phyloP scores from a whole-genome alignment of 805 yeast species.

The Cyberlindnera xylosilytica region DNA sequence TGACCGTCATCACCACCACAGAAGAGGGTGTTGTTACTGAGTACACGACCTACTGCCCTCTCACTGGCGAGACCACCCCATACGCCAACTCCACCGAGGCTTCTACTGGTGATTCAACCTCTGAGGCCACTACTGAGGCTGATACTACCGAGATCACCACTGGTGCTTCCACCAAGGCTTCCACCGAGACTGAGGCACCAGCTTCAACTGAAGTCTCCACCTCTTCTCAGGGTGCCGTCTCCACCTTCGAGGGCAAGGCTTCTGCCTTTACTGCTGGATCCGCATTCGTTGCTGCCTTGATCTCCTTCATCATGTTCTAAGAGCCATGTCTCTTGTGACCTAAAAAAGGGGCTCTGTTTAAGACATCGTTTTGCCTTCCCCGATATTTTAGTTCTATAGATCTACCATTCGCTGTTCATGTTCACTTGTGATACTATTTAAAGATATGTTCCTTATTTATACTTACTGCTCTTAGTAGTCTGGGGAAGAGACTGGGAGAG shows the following conservation, averaged over 20 bases:
- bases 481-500: no score
- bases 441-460: no score
- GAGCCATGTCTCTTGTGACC: not conserved
- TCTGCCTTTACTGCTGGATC: not conserved
- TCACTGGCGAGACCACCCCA: slow-evolving; percentile 2
- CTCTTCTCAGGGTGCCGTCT: not conserved
- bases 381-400: no score
- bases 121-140: not conserved
- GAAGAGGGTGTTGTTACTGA: slow-evolving; percentile 30
- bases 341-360: no score
- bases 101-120: not conserved
- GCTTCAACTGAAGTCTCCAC: not conserved
- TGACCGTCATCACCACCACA: slow-evolving; percentile 9
- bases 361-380: no score
- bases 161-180: no score
- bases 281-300: not conserved
- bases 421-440: no score
- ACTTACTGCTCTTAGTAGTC: no score
- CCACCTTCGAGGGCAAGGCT: not conserved
- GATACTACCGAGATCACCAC: not conserved
- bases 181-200: not conserved
- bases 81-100: not conserved
- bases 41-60: slow-evolving; percentile 27
- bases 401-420: no score
- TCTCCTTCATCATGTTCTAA: not conserved